Evolutionary conservation across 129 eudicot genomes (phyloP).

Genomic region (Ambrosia artemisiifolia): DNA sequence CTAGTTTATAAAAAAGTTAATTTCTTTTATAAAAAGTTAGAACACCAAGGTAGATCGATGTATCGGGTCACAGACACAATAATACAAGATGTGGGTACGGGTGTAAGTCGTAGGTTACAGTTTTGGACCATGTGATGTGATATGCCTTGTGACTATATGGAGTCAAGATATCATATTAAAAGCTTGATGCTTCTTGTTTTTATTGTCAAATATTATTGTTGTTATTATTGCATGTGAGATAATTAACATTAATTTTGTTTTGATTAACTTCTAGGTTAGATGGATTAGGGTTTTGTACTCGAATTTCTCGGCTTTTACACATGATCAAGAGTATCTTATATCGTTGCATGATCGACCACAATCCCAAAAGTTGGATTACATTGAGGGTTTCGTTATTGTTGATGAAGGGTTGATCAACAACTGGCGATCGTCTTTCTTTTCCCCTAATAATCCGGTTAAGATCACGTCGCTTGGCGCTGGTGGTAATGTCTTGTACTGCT

Average conservation of each 20-base stretch:
- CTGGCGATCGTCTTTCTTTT: conserved; percentile 93
- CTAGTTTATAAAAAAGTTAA: background rate
- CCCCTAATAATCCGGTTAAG: conserved; percentile 76
- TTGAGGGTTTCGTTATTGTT: conserved; percentile 89
- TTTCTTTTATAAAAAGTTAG: background rate
- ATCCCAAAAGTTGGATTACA: conserved; percentile 63
- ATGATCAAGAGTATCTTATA: conserved; percentile 84
- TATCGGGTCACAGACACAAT: background rate
- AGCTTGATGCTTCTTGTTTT: conserved; percentile 12
- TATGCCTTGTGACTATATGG: conserved; percentile 2
- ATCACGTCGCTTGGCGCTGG: conserved; percentile 61
- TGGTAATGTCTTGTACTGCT: conserved; percentile 72
- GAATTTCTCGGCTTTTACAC: conserved; percentile 67
- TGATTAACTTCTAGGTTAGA: conserved; percentile 54
- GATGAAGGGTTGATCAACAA: conserved; percentile 88
- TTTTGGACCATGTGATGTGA: conserved; percentile 25
- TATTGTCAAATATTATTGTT: no score
- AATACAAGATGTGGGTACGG: conserved; percentile 59
- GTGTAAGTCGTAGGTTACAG: conserved; percentile 21
- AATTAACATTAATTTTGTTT: background rate
- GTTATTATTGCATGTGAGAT: conserved; percentile 22
- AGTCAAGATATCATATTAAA: conserved; percentile 21
- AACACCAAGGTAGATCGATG: background rate
- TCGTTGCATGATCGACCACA: conserved; percentile 52
- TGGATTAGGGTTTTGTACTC: conserved; percentile 93